Evolutionary conservation across 768 basidiomycete genomes (phyloP), one percentile per base, ranked within the genome.

Genomic region (Boletales sp.): DNA sequence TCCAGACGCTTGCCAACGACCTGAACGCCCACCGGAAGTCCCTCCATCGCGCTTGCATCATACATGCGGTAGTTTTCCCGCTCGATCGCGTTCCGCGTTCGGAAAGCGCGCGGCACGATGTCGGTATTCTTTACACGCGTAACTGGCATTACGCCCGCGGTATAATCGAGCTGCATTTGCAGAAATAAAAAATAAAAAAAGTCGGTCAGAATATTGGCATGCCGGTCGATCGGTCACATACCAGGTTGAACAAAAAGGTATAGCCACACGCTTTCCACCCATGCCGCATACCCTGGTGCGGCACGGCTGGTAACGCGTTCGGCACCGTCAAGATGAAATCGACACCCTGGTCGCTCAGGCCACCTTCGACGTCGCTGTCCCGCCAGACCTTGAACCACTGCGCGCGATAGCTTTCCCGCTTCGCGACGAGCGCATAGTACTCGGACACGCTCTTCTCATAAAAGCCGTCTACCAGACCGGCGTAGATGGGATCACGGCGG

Each of bases 181-280:
- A 13, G 8, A n/a, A 12, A 24, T 8, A 34, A 24, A 12, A n/a
- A 12, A 24, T 8, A 34, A 24, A 36, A 29, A 29, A n/a, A 5
- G 19, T 5, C 34, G 12, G 6, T 5, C 9, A 8, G 4, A 40
- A n/a, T 11, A 21, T 39, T 27, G 24, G 24, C 24, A 27, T 27
- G 24, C 7, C 24, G 24, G 24, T 27, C n/a, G 21, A 19, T 30
- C 1, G 32, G 4, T 34, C 11, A 61, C 77, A 47, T 40, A 84
- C 85, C 58, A 87, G 55, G 52, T 83, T 88, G 68, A 84, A 89
- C 30, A 88, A 57, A 58, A 82, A 80, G 0, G 84, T 81, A 60
- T 84, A 86, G 8, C 78, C 79, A 8, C 80, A 79, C 39, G 81
- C 79, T 66, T 79, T 74, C 57, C 81, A 71, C 14, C 77, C 76